phyloP scores from a whole-genome alignment of 2,329 filamentous ascomycete genomes.

The Ambrosiella cleistominuta region DNA sequence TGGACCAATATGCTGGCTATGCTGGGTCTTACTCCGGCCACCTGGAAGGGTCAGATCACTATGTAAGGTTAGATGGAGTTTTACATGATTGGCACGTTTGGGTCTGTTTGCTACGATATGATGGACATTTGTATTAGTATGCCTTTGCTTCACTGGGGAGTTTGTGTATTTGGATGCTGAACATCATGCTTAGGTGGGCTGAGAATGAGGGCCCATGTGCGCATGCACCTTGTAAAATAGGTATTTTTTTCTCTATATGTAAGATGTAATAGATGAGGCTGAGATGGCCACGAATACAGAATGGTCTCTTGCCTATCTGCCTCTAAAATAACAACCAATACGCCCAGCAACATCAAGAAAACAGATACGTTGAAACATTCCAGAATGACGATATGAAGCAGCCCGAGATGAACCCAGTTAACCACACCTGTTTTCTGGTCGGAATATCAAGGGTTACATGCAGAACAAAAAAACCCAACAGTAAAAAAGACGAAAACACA shows the following conservation, averaged over 20 bases:
- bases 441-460: background rate
- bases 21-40: conserved; percentile 70
- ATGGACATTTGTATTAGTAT: conserved; percentile 12
- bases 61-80: conserved; percentile 28
- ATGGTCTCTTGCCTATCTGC: background rate
- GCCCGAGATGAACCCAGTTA: background rate
- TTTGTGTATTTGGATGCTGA: background rate
- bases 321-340: conserved; percentile 5
- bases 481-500: background rate
- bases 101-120: conserved; percentile 3
- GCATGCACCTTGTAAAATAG: conserved; percentile 9
- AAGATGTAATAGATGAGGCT: conserved; percentile 11
- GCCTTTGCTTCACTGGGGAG: conserved; percentile 2
- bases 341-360: conserved; percentile 2
- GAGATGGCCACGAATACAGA: background rate
- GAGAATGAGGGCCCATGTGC: background rate
- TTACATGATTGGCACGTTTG: background rate
- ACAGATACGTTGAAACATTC: conserved; percentile 4
- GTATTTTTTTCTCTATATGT: conserved; percentile 10
- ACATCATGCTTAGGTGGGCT: background rate
- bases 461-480: background rate
- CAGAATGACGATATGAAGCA: background rate
- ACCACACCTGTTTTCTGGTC: background rate
- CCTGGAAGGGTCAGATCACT: conserved; percentile 79
- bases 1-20: conserved; percentile 76